Base-by-base conservation (phyloP, 2,329 filamentous ascomycete species). In the Scedosporium apiospermum region DNA sequence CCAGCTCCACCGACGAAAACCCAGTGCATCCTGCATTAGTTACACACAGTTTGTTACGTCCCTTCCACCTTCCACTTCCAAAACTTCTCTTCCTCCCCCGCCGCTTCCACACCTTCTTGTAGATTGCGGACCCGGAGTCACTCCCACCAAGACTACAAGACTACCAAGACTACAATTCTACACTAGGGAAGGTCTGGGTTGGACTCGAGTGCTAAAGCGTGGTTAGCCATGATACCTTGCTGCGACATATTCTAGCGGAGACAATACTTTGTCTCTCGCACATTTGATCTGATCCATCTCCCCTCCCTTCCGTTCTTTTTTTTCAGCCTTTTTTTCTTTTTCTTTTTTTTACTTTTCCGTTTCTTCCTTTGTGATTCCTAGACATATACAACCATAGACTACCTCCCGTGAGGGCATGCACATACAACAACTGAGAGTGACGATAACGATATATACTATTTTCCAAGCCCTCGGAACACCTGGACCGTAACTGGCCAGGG, bases 401-500 rank as follows among this genome's bases (percentile, higher is more conserved):
- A 49, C 44, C 9, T 23, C 44, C 14, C 44, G 18, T 23, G 5
- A 23, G 23, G 18, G 51, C 2, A 3, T 23, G 18, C 51, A 55
- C 18, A 27, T 55, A 23, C 51, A 23, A 38, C 23, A 23, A 55
- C 12, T 16, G 51, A 23, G 5, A 55, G 51, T 23, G 51, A 55
- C 51, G 21, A 26, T 55, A 55, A 23, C 51, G 27, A 41, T 16
- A 23, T 58, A 23, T 27, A 34, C 34, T 18, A 34, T 58, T 58
- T 38, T 58, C 51, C 51, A 55, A 61, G 27, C 44, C 30, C 30
- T 51, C 59, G 46, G 42, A 51, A 51, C 59, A 61, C 59, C 59
- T 61, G 59, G 59, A 61, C 59, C 59, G 44, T 61, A 38, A 58
- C 57, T 51, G 59, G 59, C 59, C 59, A 53, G 59, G 58, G 58